Conservation (phyloP, 2,329 filamentous ascomycete genomes). For the Colletotrichum viniferum region DNA sequence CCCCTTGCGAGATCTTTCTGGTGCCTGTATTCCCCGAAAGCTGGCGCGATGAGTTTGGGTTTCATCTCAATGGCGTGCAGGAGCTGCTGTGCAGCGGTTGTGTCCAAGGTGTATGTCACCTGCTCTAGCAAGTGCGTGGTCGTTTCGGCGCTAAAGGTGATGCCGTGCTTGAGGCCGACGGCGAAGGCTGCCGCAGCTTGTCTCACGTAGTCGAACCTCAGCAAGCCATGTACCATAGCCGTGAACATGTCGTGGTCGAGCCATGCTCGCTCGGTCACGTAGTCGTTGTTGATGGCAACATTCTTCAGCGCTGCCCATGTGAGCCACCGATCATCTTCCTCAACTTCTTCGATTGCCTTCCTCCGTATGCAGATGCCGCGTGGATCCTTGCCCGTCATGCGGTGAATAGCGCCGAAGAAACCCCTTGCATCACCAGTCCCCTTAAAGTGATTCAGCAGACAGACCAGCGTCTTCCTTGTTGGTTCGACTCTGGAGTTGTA, state of each 20-base stretch:
- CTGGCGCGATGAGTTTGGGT: neutral
- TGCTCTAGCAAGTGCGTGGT: conserved; percentile 45
- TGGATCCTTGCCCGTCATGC: conserved; percentile 48
- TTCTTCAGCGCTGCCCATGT: conserved; percentile 31
- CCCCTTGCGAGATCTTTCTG: neutral
- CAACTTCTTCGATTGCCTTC: conserved; percentile 35
- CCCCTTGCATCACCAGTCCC: conserved; percentile 41
- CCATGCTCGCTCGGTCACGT: conserved; percentile 43
- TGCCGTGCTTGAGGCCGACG: conserved; percentile 39
- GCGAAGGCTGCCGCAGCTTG: conserved; percentile 49
- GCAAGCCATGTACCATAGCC: conserved; percentile 50
- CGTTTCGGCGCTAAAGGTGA: conserved; percentile 33
- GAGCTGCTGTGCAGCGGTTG: neutral
- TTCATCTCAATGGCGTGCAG: neutral
- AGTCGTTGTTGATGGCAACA: conserved; percentile 33
- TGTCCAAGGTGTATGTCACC: conserved; percentile 34
- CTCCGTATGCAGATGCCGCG: conserved; percentile 44
- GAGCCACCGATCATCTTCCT: conserved; percentile 27
- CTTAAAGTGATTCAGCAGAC: conserved; percentile 56
- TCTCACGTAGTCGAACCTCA: conserved; percentile 50
- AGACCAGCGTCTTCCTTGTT: conserved; percentile 53
- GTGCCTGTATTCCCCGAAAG: neutral
- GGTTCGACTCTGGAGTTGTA: conserved; percentile 48
- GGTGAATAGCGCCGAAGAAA: conserved; percentile 49
- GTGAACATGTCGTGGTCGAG: conserved; percentile 46